phyloP scores from a whole-genome alignment of 139 green algal species.

The Micractinium sp. region DNA sequence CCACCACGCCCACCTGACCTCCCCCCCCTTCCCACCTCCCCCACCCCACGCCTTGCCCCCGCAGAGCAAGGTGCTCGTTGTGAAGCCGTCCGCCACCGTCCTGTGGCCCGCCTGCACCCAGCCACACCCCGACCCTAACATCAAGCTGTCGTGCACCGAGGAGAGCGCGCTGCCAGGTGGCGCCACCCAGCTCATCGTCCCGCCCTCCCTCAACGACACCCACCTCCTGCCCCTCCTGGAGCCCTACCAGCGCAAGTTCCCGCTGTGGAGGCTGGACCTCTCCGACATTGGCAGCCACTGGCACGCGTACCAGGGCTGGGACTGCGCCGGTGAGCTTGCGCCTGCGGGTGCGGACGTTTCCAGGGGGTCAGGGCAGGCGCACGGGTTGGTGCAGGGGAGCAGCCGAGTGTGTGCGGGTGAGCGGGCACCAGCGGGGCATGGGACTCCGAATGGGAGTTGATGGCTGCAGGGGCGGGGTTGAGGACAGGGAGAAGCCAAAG shows the following conservation, averaged over 20 bases:
- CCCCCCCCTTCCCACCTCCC: not conserved
- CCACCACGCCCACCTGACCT: not conserved
- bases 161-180: not conserved
- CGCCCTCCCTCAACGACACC: constrained; percentile 17
- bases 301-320: constrained; percentile 24
- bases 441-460: no score
- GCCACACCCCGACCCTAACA: not conserved
- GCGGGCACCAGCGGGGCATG: no score
- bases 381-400: not conserved
- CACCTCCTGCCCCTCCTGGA: constrained; percentile 24
- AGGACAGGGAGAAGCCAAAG: no score
- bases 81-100: not conserved
- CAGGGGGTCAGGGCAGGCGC: no score
- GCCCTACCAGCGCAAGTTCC: not conserved
- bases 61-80: constrained; percentile 9
- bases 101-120: not conserved
- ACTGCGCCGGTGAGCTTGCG: constrained; percentile 22
- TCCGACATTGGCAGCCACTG: constrained; percentile 25
- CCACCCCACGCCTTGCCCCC: no score
- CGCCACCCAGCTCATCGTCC: not conserved
- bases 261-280: constrained; percentile 20
- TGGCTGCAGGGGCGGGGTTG: no score
- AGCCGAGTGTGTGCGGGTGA: no score
- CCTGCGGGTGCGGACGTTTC: no score
- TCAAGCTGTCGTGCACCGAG: not conserved